Percentiles rank a stretch among this genome's conserved stretches.
These are phyloP conservation scores for Malassezia slooffiae DNA, from an alignment of 1,284 basidiomycete genomes.

Conservation along the genomic window DNA sequence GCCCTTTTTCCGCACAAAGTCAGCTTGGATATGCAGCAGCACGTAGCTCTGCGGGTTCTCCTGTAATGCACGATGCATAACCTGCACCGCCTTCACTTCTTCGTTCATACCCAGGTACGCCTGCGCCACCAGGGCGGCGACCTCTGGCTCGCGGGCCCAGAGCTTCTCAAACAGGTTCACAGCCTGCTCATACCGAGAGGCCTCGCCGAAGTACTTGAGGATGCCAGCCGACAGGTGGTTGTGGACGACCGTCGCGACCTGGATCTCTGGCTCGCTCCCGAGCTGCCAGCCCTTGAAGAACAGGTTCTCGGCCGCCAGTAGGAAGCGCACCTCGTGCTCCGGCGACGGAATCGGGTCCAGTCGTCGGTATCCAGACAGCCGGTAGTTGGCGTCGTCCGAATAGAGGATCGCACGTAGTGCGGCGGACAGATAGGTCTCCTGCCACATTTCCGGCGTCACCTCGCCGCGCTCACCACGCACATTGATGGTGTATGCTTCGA, in stretches of 20 bases:
- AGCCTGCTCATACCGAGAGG: conserved; percentile 69
- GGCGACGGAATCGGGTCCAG: conserved; percentile 82
- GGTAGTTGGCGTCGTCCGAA: conserved; percentile 84
- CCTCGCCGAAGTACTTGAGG: conserved; percentile 92
- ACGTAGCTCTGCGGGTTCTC: conserved; percentile 84
- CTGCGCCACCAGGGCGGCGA: conserved; percentile 73
- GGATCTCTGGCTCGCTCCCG: conserved; percentile 94
- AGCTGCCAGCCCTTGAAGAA: conserved; percentile 97
- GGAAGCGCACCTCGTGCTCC: conserved; percentile 78
- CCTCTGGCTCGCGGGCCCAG: conserved; percentile 71
- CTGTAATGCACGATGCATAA: conserved; percentile 73
- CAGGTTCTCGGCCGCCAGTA: conserved; percentile 77
- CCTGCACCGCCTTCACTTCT: conserved; percentile 93
- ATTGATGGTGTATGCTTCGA: conserved; percentile 87
- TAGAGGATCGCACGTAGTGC: conserved; percentile 82
- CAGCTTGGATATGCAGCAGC: conserved; percentile 82
- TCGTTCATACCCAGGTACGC: conserved; percentile 95
- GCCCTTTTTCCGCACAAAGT: conserved; percentile 73
- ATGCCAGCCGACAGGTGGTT: conserved; percentile 91
- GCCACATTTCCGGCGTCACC: conserved; percentile 84
- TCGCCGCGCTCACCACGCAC: conserved; percentile 85
- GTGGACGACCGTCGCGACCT: conserved; percentile 92
- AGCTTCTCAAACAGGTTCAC: conserved; percentile 93
- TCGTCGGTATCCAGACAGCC: conserved; percentile 84
- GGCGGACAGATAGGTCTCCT: conserved; percentile 91